Evolutionary conservation across 371 early-diverging fungal genomes (phyloP).

Genomic region (Sporodiniella umbellata): DNA sequence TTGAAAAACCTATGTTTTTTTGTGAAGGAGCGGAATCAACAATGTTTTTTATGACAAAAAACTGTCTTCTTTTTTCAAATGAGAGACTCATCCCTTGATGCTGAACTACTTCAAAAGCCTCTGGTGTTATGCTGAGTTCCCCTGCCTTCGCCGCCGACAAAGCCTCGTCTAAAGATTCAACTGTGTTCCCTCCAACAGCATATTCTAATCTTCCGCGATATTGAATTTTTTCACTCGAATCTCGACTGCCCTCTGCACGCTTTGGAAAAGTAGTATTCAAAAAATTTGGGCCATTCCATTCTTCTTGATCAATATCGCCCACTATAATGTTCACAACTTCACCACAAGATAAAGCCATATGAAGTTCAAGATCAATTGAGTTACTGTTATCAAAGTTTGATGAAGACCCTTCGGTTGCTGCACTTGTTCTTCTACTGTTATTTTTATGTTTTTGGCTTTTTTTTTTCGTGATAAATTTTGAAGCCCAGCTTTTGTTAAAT

Average conservation of each 20-base stretch:
- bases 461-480: slow-evolving; percentile 5
- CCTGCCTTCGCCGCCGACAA: slow-evolving; percentile 55
- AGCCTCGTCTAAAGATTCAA: slow-evolving; percentile 49
- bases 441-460: not conserved
- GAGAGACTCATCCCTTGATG: slow-evolving; percentile 22
- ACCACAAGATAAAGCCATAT: slow-evolving; percentile 56
- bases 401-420: slow-evolving; percentile 1
- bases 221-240: slow-evolving; percentile 5
- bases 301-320: slow-evolving; percentile 27
- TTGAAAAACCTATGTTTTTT: not conserved
- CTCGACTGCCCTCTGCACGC: not conserved
- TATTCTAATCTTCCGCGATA: slow-evolving; percentile 51
- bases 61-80: slow-evolving; percentile 40
- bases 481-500: slow-evolving; percentile 5
- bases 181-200: slow-evolving; percentile 53
- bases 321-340: slow-evolving; percentile 53
- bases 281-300: not conserved
- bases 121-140: slow-evolving; percentile 52
- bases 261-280: not conserved
- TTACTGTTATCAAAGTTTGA: not conserved
- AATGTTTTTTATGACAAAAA: slow-evolving; percentile 39
- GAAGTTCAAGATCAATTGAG: slow-evolving; percentile 49
- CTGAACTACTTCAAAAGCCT: slow-evolving; percentile 37
- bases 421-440: slow-evolving; percentile 5
- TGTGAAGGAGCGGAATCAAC: not conserved